Percentiles rank a stretch among this genome's conserved stretches.
These are phyloP conservation scores for Chrysoporthe deuterocubensis DNA, from an alignment of 2,329 filamentous ascomycete genomes.

Conservation along the genomic window DNA sequence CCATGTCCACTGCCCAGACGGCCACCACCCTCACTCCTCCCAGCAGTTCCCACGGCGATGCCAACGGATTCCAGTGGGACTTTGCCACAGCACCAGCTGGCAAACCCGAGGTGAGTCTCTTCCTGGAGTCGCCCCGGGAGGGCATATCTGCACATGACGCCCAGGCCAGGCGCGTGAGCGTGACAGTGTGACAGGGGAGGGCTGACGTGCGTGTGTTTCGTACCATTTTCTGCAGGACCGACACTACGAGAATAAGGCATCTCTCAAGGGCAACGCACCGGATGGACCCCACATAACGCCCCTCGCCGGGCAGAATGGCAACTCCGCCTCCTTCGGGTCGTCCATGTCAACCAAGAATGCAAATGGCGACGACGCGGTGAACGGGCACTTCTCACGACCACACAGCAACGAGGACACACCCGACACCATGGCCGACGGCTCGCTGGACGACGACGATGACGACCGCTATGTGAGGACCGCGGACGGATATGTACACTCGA, in stretches of 20 bases:
- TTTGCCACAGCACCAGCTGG: conserved; percentile 34
- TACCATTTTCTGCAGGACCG: conserved; percentile 24
- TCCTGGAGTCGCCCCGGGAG: background rate
- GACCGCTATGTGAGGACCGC: conserved; percentile 15
- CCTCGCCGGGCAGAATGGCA: conserved; percentile 26
- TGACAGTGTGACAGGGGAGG: conserved; percentile 4
- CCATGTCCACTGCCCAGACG: conserved; percentile 55
- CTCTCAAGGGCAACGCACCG: conserved; percentile 23
- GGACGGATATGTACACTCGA: conserved; percentile 25
- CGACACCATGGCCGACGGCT: conserved; percentile 52
- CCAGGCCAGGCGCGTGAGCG: conserved; percentile 4
- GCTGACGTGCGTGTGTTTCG: conserved; percentile 12
- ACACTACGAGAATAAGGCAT: conserved; percentile 25
- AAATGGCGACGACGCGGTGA: conserved; percentile 20
- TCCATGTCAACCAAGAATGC: conserved; percentile 23
- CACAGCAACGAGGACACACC: conserved; percentile 41
- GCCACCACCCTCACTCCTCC: conserved; percentile 54
- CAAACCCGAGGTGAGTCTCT: conserved; percentile 44
- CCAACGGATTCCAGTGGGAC: conserved; percentile 51
- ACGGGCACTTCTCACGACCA: conserved; percentile 23
- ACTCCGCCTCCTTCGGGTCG: conserved; percentile 18
- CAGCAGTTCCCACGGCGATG: conserved; percentile 53
- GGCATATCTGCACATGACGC: conserved; percentile 8
- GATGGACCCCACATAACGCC: conserved; percentile 29
- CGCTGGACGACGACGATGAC: conserved; percentile 34